Evolutionary conservation across 257 asterid species (phyloP).

Genomic region (Solanum ahanhuiri): DNA sequence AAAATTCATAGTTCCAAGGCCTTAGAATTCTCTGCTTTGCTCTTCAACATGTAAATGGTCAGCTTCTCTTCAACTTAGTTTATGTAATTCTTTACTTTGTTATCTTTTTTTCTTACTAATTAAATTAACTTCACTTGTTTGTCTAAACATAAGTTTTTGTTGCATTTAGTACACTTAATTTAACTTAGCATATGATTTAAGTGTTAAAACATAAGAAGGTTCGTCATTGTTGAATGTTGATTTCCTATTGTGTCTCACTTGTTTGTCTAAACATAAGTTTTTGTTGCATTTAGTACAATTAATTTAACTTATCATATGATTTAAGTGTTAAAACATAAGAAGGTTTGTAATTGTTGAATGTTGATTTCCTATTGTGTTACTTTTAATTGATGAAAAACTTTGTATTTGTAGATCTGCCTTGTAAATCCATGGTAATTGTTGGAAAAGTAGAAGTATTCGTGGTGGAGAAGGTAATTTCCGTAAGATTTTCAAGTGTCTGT

Average conservation of each 20-base stretch:
- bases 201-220: neutral
- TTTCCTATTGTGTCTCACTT: neutral
- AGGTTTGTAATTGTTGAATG: neutral
- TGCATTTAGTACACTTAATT: neutral
- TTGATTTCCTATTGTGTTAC: neutral
- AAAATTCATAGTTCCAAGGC: slow-evolving; percentile 28
- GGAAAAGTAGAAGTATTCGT: neutral
- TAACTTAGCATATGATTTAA: neutral
- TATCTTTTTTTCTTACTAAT: neutral
- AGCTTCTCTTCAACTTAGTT: slow-evolving; percentile 2
- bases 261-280: neutral
- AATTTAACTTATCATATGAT: neutral
- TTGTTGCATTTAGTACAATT: neutral
- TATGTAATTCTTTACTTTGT: neutral
- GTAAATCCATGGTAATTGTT: neutral
- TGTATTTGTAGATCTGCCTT: neutral
- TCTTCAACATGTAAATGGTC: neutral
- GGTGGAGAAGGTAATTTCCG: neutral
- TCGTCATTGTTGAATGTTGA: neutral
- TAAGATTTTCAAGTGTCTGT: neutral
- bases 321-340: neutral
- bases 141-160: neutral
- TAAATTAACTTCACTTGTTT: neutral
- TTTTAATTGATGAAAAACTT: neutral
- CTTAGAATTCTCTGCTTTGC: slow-evolving; percentile 18